These are phyloP conservation scores for Colletotrichum gigasporum DNA, from an alignment of 2,329 filamentous ascomycete genomes.

Conservation along the genomic window DNA sequence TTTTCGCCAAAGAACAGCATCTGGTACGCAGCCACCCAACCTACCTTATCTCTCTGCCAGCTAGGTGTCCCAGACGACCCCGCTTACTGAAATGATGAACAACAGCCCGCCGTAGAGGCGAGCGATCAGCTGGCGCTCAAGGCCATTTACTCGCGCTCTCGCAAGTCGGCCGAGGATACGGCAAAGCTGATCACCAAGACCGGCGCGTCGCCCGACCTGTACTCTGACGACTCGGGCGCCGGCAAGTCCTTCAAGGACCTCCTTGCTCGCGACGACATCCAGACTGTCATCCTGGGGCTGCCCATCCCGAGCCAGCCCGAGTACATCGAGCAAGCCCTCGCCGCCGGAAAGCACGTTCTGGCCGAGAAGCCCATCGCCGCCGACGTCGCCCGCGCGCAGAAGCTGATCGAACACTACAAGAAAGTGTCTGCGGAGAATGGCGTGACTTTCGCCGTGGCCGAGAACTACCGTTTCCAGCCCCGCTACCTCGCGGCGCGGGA, in stretches of 20 bases:
- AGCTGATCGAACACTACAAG: conserved; percentile 49
- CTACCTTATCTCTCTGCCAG: background rate
- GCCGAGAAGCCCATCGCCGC: conserved; percentile 75
- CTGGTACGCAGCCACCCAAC: conserved; percentile 49
- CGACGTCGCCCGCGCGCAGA: conserved; percentile 57
- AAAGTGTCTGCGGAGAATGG: conserved; percentile 36
- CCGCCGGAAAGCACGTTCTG: conserved; percentile 75
- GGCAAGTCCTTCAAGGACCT: conserved; percentile 60
- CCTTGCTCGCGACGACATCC: conserved; percentile 62
- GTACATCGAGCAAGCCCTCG: conserved; percentile 66
- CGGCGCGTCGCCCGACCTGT: conserved; percentile 54
- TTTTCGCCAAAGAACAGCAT: conserved; percentile 69
- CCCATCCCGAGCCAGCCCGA: conserved; percentile 70
- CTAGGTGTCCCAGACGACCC: background rate
- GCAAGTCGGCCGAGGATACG: conserved; percentile 62
- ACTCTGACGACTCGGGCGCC: conserved; percentile 62
- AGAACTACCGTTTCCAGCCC: conserved; percentile 76
- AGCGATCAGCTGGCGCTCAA: conserved; percentile 62
- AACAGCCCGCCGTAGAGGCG: conserved; percentile 66
- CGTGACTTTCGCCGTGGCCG: conserved; percentile 69
- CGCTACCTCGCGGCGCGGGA: conserved; percentile 58
- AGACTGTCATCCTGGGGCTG: conserved; percentile 66
- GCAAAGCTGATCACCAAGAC: conserved; percentile 47
- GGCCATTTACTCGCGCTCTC: conserved; percentile 72
- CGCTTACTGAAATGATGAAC: conserved; percentile 8